These are phyloP conservation scores for Lepidium africanum DNA, from an alignment of 345 rosid species.

Conservation along the genomic window DNA sequence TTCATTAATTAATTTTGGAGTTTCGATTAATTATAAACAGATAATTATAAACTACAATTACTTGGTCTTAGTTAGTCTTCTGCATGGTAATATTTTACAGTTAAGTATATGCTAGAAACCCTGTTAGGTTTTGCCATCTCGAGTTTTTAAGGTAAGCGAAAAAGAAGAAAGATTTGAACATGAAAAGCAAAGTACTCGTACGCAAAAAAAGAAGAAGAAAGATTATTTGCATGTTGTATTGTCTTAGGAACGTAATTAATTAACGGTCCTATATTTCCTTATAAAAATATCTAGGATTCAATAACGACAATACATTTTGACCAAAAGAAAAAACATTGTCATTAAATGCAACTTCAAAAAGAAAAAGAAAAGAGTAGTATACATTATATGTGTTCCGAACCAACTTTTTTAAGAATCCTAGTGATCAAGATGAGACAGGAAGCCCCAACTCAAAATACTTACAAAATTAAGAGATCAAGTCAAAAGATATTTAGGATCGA, in stretches of 20 bases:
- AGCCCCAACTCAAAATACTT: neutral
- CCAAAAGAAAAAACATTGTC: no score
- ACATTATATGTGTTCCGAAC: neutral
- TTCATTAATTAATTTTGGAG: neutral
- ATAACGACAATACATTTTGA: neutral
- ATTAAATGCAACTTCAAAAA: no score
- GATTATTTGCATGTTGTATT: neutral
- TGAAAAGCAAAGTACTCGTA: no score
- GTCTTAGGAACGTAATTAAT: neutral
- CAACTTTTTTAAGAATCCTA: neutral
- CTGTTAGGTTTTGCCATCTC: neutral
- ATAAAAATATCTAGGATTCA: neutral
- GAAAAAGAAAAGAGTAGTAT: no score
- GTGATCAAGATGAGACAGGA: conserved; percentile 2
- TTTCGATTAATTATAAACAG: neutral
- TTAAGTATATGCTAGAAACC: neutral
- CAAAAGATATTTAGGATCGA: neutral
- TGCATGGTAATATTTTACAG: neutral
- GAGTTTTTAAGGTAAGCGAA: neutral
- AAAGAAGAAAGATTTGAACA: no score
- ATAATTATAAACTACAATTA: neutral
- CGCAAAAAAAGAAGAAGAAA: no score
- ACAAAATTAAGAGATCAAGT: neutral
- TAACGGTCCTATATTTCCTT: neutral
- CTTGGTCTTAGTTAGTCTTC: neutral